Evolutionary conservation across 202 grass and related monocot species (phyloP).

Genomic region (Musa balbisiana): DNA sequence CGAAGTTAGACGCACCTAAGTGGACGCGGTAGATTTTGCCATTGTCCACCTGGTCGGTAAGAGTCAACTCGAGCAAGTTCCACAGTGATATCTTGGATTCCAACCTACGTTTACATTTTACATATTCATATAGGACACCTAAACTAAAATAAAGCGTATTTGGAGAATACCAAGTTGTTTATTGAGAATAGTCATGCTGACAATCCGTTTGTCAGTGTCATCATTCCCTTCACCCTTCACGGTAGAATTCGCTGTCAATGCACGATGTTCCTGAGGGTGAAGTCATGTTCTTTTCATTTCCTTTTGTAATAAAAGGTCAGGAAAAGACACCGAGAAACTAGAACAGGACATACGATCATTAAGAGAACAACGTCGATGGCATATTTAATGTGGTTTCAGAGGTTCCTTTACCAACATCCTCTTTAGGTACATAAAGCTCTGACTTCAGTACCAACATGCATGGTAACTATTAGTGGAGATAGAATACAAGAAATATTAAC

Average conservation of each 20-base stretch:
- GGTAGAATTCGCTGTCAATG: not conserved
- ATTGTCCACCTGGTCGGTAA: not conserved
- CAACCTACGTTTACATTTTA: not conserved
- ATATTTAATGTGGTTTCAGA: not conserved
- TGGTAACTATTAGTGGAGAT: not conserved
- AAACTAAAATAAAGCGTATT: not conserved
- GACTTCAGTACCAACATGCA: not conserved
- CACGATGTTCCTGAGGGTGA: not conserved
- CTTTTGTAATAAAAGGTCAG: not conserved
- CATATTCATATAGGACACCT: not conserved
- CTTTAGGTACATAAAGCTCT: not conserved
- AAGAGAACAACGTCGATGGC: slow-evolving; percentile 1
- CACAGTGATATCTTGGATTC: not conserved
- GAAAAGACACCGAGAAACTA: not conserved
- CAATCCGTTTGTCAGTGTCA: not conserved
- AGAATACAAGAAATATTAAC: not conserved
- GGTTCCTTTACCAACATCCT: not conserved
- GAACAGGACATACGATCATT: not conserved
- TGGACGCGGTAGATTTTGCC: not conserved
- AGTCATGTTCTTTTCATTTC: not conserved
- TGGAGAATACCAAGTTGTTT: not conserved
- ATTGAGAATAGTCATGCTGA: slow-evolving; percentile 1
- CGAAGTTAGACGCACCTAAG: not conserved
- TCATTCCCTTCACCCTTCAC: slow-evolving; percentile 1
- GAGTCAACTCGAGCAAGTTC: not conserved